Evolutionary conservation across 805 yeast genomes (phyloP), one percentile per base, ranked within the genome.

Genomic region (Candida coquimbonensis): DNA sequence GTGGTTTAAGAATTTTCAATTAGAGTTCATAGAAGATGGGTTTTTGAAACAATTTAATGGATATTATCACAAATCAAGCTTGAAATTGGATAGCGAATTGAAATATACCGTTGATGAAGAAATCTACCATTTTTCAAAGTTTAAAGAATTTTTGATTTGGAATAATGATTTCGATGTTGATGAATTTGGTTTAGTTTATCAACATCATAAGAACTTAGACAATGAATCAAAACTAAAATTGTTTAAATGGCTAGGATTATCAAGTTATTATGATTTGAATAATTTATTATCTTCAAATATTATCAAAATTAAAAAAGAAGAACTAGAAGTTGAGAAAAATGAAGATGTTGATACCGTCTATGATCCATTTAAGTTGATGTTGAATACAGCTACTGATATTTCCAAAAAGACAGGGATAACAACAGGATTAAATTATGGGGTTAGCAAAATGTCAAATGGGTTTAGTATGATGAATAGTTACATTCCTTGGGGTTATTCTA

Each of bases 1-100:
- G 2, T 70, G 74, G 73, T 46, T 64, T 4, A 37, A n/a, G 2
- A 56, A 61, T 44, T 53, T 56, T 32, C 61, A 40, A 9, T 21
- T 64, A 26, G 61, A 55, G 11, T 33, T 68, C 14, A 48, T 47
- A 12, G 67, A 61, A 39, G 58, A 65, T 44, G 74, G 74, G 0
- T 42, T 61, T n/a, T 42, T 67, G 39, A 66, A 63, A 41, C 33
- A 63, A 26, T 48, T 62, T 6, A 39, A 59, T 12, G 64, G 21
- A 4, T 34, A 3, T 17, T 46, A 25, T 41, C 52, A 65, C 45
- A 51, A 48, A 38, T 67, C 69, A 0, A 59, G 63, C 3, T 55
- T 62, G 3, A 45, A 49, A 19, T 14, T 51, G 9, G 46, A 52
- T 19, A 43, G 45, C 34, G 53, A 52, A 31, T 19, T 48, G 17